Evolutionary conservation across 176 grass and related monocot species (phyloP).

Genomic region (Metroxylon sagu): DNA sequence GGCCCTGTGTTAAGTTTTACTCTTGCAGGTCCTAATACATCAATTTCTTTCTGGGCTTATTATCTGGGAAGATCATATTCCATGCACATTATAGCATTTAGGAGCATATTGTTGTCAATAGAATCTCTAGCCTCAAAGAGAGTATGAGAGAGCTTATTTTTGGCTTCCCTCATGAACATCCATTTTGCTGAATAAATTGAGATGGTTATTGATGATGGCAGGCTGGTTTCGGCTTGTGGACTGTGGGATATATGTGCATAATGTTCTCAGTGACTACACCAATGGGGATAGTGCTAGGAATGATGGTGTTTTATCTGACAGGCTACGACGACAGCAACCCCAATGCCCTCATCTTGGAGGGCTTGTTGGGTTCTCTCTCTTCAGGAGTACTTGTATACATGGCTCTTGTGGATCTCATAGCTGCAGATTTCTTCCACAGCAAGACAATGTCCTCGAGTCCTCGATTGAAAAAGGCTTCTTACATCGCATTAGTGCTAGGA

Average conservation of each 20-base stretch:
- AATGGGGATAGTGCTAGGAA: conserved; percentile 82
- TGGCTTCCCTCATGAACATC: too few species aligned
- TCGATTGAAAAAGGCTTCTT: conserved; percentile 67
- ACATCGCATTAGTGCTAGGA: conserved; percentile 71
- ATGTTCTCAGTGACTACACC: conserved; percentile 96
- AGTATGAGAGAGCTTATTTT: too few species aligned
- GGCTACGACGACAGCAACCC: conserved; percentile 87
- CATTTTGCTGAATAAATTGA: neutral
- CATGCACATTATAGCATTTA: too few species aligned
- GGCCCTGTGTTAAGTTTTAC: too few species aligned
- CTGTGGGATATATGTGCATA: conserved; percentile 88
- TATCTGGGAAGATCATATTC: too few species aligned
- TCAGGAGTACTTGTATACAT: conserved; percentile 85
- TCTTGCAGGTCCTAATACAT: too few species aligned
- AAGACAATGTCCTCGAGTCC: conserved; percentile 62
- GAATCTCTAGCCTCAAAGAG: too few species aligned
- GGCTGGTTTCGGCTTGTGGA: conserved; percentile 79
- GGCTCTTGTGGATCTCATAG: conserved; percentile 90
- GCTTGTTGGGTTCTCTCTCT: conserved; percentile 79
- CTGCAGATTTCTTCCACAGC: conserved; percentile 88
- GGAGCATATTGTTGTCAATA: too few species aligned
- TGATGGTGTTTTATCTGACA: conserved; percentile 81
- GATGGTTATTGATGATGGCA: conserved; percentile 22
- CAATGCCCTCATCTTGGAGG: conserved; percentile 82
- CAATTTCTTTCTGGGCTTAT: too few species aligned